Evolutionary conservation across 2,329 filamentous ascomycete genomes (phyloP).

Genomic region (Aspergillus neotritici): DNA sequence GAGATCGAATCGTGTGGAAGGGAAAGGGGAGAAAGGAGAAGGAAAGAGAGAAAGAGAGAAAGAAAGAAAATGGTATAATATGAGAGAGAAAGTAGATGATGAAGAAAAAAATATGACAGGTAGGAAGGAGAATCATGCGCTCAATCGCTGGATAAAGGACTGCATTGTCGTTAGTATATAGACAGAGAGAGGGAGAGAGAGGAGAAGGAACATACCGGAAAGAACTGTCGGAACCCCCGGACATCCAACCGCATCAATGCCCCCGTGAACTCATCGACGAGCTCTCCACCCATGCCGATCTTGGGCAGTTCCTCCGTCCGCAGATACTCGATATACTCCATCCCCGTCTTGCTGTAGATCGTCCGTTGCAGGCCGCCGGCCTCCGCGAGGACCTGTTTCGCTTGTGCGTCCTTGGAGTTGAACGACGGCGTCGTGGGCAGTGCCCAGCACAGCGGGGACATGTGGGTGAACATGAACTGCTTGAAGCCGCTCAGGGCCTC

Average conservation of each 20-base stretch:
- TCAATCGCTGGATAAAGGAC: conserved; percentile 43
- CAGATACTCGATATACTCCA: conserved; percentile 61
- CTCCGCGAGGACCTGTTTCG: conserved; percentile 79
- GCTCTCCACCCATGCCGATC: conserved; percentile 44
- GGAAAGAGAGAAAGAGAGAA: conserved; percentile 5
- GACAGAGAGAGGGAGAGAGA: not conserved
- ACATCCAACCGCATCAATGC: conserved; percentile 41
- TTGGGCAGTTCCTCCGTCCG: conserved; percentile 41
- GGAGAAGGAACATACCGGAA: conserved; percentile 34
- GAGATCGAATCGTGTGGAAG: conserved; percentile 7
- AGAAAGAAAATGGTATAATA: conserved; percentile 6
- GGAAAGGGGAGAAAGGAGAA: conserved; percentile 3
- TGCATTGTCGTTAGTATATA: conserved; percentile 13
- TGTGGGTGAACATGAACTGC: conserved; percentile 78
- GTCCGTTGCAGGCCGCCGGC: conserved; percentile 80
- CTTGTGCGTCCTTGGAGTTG: conserved; percentile 80
- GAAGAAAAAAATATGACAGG: conserved; percentile 10
- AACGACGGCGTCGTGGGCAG: conserved; percentile 74
- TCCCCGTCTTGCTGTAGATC: conserved; percentile 85
- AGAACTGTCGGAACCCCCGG: conserved; percentile 46
- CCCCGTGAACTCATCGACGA: conserved; percentile 44
- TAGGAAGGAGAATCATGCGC: conserved; percentile 31
- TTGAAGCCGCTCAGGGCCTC: conserved; percentile 76
- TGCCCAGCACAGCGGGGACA: conserved; percentile 86
- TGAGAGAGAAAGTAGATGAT: conserved; percentile 1